Conservation (phyloP, 139 green algal genomes). For the Closterium sp. region DNA sequence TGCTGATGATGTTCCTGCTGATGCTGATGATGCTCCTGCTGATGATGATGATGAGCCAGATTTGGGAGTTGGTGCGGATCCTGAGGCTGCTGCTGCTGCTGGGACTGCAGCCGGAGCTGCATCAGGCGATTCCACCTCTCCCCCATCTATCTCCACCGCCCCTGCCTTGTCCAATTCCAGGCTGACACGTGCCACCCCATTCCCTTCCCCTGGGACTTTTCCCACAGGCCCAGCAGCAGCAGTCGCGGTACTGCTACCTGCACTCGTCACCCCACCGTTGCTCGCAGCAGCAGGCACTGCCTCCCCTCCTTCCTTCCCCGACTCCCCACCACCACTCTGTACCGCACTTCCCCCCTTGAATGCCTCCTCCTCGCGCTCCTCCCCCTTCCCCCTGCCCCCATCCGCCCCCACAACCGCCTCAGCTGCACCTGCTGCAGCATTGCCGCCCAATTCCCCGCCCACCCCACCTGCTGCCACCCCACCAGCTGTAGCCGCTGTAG, state of each 20-base stretch:
- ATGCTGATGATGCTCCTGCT: not conserved
- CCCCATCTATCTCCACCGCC: not conserved
- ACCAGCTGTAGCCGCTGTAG: not conserved
- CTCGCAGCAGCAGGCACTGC: not conserved
- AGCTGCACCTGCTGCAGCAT: not conserved
- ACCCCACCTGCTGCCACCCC: not conserved
- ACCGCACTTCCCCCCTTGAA: not conserved
- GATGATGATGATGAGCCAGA: too few species aligned
- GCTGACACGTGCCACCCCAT: not conserved
- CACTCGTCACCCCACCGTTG: not conserved
- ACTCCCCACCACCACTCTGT: not conserved
- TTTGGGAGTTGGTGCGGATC: too few species aligned
- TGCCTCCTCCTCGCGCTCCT: not conserved
- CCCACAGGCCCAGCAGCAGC: not conserved
- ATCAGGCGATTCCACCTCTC: not conserved
- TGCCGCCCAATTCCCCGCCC: not conserved
- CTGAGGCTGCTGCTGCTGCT: conserved; percentile 1
- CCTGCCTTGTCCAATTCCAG: not conserved
- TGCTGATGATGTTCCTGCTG: not conserved
- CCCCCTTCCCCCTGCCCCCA: not conserved
- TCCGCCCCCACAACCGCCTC: not conserved
- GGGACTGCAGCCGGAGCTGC: not conserved
- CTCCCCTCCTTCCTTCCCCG: not conserved
- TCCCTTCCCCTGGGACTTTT: not conserved
- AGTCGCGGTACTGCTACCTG: not conserved